Base-by-base conservation (phyloP, 768 basidiomycete genomes). In the Boletus sensibilis region DNA sequence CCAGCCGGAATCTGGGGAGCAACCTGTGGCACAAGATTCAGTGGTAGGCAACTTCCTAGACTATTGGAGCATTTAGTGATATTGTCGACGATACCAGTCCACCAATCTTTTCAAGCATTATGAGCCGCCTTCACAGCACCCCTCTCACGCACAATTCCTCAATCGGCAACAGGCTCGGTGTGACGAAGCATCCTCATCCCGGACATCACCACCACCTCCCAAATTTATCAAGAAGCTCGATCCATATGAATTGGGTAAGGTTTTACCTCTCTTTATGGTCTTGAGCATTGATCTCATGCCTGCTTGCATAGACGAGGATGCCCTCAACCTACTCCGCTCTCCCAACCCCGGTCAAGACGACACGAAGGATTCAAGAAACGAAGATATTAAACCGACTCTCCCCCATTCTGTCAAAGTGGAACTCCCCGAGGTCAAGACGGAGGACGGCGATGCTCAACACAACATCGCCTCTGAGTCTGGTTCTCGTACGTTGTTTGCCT, bases 171-270 rank as follows among this genome's bases (percentile, higher is more conserved):
- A 47, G 5, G 16, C 29, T 4, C 31, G 16, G 47, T 7, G 2
- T 3, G 41, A 44, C 2, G 35, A 39, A 10, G 14, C 14, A 8
- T 29, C 56, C 9, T 35, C 46, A 9, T 34, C 52, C 20, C 14
- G 11, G 29, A 9, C 21, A 21, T 33, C 43, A 2, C 25, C 52
- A 5, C 41, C 63, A n/a, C 54, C 35, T 5, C 40, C 39, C 11
- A 72, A 66, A 41, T 57, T 64, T 18, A 21, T 68, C 35, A 70
- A 59, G 42, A 70, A 70, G 40, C 37, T 68, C 3, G 71, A 72
- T 48, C 69, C 69, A 0, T 72, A 70, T 6, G 68, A 71, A 37
- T 25, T 69, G 20, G 71, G 71, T 60, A 18, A 46, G 45, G 7
- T 4, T 39, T 6, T 12, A 3, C 16, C 2, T 5, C 4, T 21